Evolutionary conservation across 768 basidiomycete genomes (phyloP).

Genomic region (Pleurotus salmoneostramineus): DNA sequence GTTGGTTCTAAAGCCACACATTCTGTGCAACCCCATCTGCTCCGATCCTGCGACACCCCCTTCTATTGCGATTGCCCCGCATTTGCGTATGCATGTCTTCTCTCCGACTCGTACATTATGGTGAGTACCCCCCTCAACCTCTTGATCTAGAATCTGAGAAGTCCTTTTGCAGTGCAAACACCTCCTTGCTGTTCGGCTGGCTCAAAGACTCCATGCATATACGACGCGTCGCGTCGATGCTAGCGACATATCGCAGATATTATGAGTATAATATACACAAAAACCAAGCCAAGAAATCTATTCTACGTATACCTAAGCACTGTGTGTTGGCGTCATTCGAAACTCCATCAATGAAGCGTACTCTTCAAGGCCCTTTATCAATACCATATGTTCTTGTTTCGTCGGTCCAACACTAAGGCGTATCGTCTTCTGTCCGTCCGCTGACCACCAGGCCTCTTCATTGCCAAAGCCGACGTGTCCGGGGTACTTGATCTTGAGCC

Average conservation of each 20-base stretch:
- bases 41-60: not conserved
- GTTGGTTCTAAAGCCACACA: slow-evolving; percentile 63
- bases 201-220: slow-evolving; percentile 47
- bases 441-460: slow-evolving; percentile 2
- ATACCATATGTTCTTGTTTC: slow-evolving; percentile 30
- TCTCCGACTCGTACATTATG: slow-evolving; percentile 59
- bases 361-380: slow-evolving; percentile 53
- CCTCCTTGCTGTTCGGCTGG: slow-evolving; percentile 62
- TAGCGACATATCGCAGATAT: slow-evolving; percentile 39
- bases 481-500: slow-evolving; percentile 50
- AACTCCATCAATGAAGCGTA: slow-evolving; percentile 62
- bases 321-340: slow-evolving; percentile 28
- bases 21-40: slow-evolving; percentile 46
- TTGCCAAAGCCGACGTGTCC: too few relatives aligned
- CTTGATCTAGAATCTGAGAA: not conserved
- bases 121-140: slow-evolving; percentile 28
- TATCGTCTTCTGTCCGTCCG: slow-evolving; percentile 1
- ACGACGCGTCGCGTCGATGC: slow-evolving; percentile 41
- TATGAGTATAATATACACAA: slow-evolving; percentile 21
- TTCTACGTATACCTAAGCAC: not conserved
- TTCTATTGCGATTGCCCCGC: slow-evolving; percentile 77
- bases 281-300: slow-evolving; percentile 11
- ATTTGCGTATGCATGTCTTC: slow-evolving; percentile 61
- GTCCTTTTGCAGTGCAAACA: slow-evolving; percentile 67
- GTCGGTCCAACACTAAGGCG: slow-evolving; percentile 14